A percentile compares a stretch with the other conserved stretches of the same genome.
phyloP scores from a whole-genome alignment of 306 rosid species.

The Sechiopsis laciniata region DNA sequence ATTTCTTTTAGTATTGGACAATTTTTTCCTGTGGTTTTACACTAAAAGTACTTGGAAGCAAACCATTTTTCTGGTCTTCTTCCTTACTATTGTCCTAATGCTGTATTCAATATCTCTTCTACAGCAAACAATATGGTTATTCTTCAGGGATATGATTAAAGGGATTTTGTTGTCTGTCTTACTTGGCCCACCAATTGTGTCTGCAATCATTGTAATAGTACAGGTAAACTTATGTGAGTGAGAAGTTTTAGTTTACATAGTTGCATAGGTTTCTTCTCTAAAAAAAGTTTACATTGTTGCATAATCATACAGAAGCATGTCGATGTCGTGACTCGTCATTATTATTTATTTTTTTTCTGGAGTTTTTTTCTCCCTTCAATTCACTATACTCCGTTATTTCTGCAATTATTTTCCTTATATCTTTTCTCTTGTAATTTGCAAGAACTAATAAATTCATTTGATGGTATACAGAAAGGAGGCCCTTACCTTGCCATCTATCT shows the following conservation, averaged over 20 bases:
- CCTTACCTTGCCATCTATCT: slow-evolving; percentile 95
- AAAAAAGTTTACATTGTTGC: neutral
- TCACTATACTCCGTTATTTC: neutral
- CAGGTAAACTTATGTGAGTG: slow-evolving; percentile 49
- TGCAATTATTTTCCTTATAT: neutral
- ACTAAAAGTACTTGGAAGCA: neutral
- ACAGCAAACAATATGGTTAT: slow-evolving; percentile 93
- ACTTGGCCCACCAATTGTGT: slow-evolving; percentile 86
- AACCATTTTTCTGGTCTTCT: neutral
- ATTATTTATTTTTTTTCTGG: neutral
- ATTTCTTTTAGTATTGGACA: neutral
- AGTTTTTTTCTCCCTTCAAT: neutral
- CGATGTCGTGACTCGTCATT: too few relatives aligned
- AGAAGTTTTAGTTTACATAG: slow-evolving; percentile 16
- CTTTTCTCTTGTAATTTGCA: neutral
- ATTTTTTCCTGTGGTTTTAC: neutral
- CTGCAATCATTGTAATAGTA: slow-evolving; percentile 79
- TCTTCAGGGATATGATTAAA: slow-evolving; percentile 86
- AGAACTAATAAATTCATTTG: neutral
- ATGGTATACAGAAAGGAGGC: slow-evolving; percentile 85
- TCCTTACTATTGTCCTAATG: slow-evolving; percentile 10
- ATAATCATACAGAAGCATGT: neutral
- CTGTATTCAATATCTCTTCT: slow-evolving; percentile 12
- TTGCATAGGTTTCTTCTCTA: too few relatives aligned
- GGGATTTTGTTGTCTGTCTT: slow-evolving; percentile 54